Percentiles rank a stretch among this genome's conserved stretches.
These are phyloP conservation scores for Neonectria coccinea DNA, from an alignment of 2,329 filamentous ascomycete species.

Conservation along the genomic window DNA sequence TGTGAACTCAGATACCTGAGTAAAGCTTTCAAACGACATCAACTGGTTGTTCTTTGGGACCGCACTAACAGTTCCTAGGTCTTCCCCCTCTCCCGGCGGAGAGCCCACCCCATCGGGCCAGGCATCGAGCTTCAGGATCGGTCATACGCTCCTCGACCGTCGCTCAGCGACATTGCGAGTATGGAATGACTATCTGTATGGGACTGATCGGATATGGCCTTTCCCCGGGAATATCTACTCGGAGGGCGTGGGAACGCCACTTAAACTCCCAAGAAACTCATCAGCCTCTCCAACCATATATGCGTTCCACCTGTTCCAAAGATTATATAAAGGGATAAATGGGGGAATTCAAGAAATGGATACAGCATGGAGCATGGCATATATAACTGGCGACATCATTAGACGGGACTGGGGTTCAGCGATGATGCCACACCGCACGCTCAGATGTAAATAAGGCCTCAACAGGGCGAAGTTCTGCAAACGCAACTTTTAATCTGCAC, in stretches of 20 bases:
- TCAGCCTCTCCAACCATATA: slow-evolving; percentile 8
- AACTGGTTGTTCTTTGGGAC: not conserved
- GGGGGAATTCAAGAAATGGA: slow-evolving; percentile 26
- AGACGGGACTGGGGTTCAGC: slow-evolving; percentile 39
- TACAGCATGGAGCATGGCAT: slow-evolving; percentile 35
- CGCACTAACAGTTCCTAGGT: slow-evolving; percentile 55
- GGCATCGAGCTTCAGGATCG: slow-evolving; percentile 84
- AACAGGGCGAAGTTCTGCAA: slow-evolving; percentile 20
- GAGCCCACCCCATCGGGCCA: slow-evolving; percentile 77
- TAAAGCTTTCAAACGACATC: not conserved
- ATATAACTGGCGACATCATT: slow-evolving; percentile 41
- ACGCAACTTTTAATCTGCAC: not conserved
- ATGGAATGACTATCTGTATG: slow-evolving; percentile 65
- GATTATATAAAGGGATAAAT: slow-evolving; percentile 20
- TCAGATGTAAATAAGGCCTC: slow-evolving; percentile 40
- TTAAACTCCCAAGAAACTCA: not conserved
- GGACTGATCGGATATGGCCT: slow-evolving; percentile 6
- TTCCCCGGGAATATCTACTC: slow-evolving; percentile 5
- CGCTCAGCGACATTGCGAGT: slow-evolving; percentile 74
- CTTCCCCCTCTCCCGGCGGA: slow-evolving; percentile 70
- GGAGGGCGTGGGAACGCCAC: not conserved
- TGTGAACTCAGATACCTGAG: not conserved
- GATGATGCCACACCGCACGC: slow-evolving; percentile 26
- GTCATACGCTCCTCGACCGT: slow-evolving; percentile 64
- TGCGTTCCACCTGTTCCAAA: not conserved